Conservation (phyloP, 2,329 filamentous ascomycete species). For the Fusarium oligoseptatum region DNA sequence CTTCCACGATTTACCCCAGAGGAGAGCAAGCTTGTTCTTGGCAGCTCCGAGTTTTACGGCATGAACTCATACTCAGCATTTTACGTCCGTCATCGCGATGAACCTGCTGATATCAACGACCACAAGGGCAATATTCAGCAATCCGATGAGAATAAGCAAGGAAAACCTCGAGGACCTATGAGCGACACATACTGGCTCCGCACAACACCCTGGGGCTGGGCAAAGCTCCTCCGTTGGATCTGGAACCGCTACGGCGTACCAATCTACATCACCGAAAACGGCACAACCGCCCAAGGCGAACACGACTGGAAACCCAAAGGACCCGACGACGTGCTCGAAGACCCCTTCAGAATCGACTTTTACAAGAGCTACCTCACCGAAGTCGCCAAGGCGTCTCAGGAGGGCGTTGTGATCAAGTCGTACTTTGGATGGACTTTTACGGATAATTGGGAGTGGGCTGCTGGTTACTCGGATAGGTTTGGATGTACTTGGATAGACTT, state of each 20-base stretch:
- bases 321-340: conserved; percentile 52
- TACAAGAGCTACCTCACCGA: conserved; percentile 55
- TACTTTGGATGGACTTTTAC: conserved; percentile 59
- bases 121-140: conserved; percentile 56
- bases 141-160: conserved; percentile 51
- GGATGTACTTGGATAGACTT: conserved; percentile 58
- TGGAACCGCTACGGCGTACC: conserved; percentile 56
- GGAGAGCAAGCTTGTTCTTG: conserved; percentile 54
- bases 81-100: conserved; percentile 52
- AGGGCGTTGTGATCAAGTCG: conserved; percentile 54
- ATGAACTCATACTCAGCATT: conserved; percentile 60
- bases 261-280: conserved; percentile 60
- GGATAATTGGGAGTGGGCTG: conserved; percentile 61
- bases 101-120: conserved; percentile 54
- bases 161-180: conserved; percentile 51
- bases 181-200: conserved; percentile 57
- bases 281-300: conserved; percentile 56
- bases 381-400: conserved; percentile 53
- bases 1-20: conserved; percentile 55
- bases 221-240: conserved; percentile 56
- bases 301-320: conserved; percentile 49
- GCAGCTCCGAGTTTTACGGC: conserved; percentile 56
- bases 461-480: conserved; percentile 56
- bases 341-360: conserved; percentile 55
- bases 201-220: conserved; percentile 55